Evolutionary conservation across 805 yeast genomes (phyloP), one percentile per base, ranked within the genome.

Genomic region (Ogataea corticis): DNA sequence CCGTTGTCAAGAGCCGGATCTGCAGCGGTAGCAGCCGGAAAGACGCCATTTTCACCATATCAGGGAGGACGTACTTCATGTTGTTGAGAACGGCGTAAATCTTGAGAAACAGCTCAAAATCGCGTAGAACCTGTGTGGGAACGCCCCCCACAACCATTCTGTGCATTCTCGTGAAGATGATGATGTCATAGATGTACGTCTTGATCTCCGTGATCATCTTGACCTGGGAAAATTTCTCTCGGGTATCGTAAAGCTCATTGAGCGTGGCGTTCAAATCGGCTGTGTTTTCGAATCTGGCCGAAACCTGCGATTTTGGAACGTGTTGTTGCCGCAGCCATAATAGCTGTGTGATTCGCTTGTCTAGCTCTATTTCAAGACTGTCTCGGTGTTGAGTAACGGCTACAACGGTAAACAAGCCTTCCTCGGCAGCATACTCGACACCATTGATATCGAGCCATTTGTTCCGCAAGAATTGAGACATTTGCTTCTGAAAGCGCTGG

Each of bases 151-250:
- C 49, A 2, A 80, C 79, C 58, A 79, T 72, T 33, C 87, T 57
- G 53, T 82, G 84, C 42, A 72, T 71, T 35, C 88, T 64, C 2
- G 76, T 54, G 53, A 72, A 77, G 2, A 81, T 67, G 2, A 79
- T 59, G 12, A 83, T 69, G 57, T 82, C 87, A 49, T 79, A 77
- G 48, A 79, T 71, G 52, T 82, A 83, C 4, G 83, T 59, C 35
- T 58, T 58, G 25, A 82, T 63, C 43, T 82, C 85, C 0, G 80
- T 72, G 0, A 72, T 68, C 7, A 82, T 59, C n/a, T 48, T 54
- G 10, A 77, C 69, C 7, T 43, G 13, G 1, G 29, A 19, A 12
- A 33, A 37, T 27, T 27, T 40, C 1, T 12, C 7, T 33, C 52
- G 29, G 13, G 34, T 19, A 7, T 17, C 21, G 2, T 27, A n/a